These are phyloP conservation scores for Oryza meridionalis DNA, from an alignment of 176 grass and related monocot species.

Conservation along the genomic window DNA sequence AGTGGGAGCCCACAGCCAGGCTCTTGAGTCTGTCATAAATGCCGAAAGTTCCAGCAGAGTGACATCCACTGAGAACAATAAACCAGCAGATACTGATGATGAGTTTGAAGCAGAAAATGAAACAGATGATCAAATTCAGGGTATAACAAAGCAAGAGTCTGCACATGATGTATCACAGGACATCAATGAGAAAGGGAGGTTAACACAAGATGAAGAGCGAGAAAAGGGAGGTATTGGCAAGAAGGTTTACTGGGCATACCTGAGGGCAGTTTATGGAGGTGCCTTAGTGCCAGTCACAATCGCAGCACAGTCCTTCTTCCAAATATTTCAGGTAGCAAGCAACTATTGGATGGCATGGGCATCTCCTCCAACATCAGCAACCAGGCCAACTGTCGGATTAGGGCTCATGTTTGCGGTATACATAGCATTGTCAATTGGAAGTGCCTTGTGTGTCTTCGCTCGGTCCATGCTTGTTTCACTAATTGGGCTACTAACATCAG, in stretches of 20 bases:
- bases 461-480: constrained; percentile 61
- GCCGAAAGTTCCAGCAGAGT: constrained; percentile 87
- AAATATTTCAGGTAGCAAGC: constrained; percentile 84
- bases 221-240: constrained; percentile 89
- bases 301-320: constrained; percentile 71
- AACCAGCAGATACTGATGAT: constrained; percentile 46
- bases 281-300: constrained; percentile 75
- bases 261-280: constrained; percentile 73
- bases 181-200: constrained; percentile 70
- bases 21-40: constrained; percentile 83
- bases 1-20: constrained; percentile 91
- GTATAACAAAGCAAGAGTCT: constrained; percentile 86
- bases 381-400: constrained; percentile 56
- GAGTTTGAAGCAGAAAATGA: constrained; percentile 56
- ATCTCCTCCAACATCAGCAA: constrained; percentile 59
- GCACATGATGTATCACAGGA: constrained; percentile 67
- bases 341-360: constrained; percentile 99
- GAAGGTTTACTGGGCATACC: constrained; percentile 84
- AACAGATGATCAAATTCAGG: constrained; percentile 51
- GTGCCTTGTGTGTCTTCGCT: constrained; percentile 68
- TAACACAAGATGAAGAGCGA: constrained; percentile 94
- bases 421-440: constrained; percentile 63
- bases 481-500: constrained; percentile 66
- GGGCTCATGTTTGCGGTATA: constrained; percentile 73
- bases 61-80: constrained; percentile 29